Conservation (phyloP, 306 rosid species). For the Acmispon strigosus region DNA sequence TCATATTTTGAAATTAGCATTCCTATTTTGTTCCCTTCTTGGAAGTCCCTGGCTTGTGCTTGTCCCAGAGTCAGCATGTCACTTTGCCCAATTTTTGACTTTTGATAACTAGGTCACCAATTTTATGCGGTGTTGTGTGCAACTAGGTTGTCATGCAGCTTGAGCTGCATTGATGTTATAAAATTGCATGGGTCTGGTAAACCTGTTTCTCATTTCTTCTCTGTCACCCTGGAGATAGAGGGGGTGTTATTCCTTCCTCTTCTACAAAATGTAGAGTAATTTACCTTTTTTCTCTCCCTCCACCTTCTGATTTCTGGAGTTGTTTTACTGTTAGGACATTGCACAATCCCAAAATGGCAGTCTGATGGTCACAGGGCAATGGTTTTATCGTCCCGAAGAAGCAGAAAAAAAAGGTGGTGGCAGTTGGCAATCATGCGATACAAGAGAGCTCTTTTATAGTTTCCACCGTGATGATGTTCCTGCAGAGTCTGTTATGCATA, state of each 20-base stretch:
- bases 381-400: constrained; percentile 99
- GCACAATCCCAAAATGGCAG: constrained; percentile 51
- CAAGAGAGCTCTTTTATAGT: constrained; percentile 92
- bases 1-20: neutral
- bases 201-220: neutral
- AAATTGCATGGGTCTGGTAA: neutral
- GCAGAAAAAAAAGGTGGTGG: constrained; percentile 90
- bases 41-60: neutral
- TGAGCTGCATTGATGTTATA: neutral
- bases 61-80: neutral
- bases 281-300: neutral
- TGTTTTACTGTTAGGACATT: constrained; percentile 58
- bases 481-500: constrained; percentile 97
- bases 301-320: constrained; percentile 15
- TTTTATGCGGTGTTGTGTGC: neutral
- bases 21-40: neutral
- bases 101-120: neutral
- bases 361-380: constrained; percentile 81
- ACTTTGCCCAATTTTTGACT: neutral
- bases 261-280: neutral
- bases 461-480: constrained; percentile 96
- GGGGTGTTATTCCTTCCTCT: neutral
- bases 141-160: neutral
- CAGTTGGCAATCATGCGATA: constrained; percentile 78
- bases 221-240: neutral